Evolutionary conservation across 2,329 filamentous ascomycete species (phyloP).

Genomic region (Xylaria multiplex): DNA sequence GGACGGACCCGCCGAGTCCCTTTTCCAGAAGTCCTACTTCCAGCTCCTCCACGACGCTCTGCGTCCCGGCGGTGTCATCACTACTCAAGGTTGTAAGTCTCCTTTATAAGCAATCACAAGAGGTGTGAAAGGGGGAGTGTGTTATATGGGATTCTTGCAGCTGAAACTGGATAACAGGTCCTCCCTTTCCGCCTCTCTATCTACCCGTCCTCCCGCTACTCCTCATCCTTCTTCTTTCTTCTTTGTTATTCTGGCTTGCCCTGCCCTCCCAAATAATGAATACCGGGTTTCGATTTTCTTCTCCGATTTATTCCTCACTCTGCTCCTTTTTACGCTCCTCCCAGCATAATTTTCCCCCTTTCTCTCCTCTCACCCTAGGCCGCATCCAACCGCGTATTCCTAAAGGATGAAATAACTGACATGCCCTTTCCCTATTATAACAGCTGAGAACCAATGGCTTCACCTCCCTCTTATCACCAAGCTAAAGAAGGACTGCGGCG

Average conservation of each 20-base stretch:
- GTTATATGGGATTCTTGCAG: constrained; percentile 40
- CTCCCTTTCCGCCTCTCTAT: constrained; percentile 33
- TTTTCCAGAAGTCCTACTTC: constrained; percentile 99
- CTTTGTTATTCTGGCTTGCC: constrained; percentile 14
- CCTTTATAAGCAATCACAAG: constrained; percentile 63
- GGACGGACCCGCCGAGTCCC: constrained; percentile 92
- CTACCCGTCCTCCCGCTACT: constrained; percentile 11
- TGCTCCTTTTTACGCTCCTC: background rate
- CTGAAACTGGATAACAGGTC: constrained; percentile 38
- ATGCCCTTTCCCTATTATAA: constrained; percentile 13
- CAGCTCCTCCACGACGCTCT: constrained; percentile 90
- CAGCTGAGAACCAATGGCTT: constrained; percentile 99
- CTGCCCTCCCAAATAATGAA: constrained; percentile 16
- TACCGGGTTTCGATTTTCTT: constrained; percentile 13
- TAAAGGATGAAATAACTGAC: constrained; percentile 22
- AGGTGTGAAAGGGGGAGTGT: constrained; percentile 13
- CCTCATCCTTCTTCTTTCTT: background rate
- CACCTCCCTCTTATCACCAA: constrained; percentile 92
- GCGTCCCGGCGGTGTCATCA: constrained; percentile 95
- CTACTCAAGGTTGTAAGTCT: constrained; percentile 99
- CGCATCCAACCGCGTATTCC: background rate
- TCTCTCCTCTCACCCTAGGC: background rate
- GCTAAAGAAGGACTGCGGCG: constrained; percentile 95
- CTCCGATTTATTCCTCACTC: background rate
- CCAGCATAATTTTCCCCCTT: background rate